Base-by-base conservation (phyloP, 768 basidiomycete species). In the Leccinum disarticulatum region DNA sequence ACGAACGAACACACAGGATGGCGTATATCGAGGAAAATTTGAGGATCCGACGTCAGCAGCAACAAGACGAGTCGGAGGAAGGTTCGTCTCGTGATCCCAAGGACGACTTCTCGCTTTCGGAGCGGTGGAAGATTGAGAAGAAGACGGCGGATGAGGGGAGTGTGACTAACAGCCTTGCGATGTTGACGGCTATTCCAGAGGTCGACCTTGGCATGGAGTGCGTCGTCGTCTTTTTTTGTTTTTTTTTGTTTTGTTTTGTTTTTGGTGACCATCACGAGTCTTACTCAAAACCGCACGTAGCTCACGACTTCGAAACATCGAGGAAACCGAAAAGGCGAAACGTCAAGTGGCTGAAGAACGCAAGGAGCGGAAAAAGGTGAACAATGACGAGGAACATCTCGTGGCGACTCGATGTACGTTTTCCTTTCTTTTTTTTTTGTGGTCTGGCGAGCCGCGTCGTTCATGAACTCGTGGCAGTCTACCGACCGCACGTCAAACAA, bases 171-270 rank as follows among this genome's bases (percentile, higher is more conserved):
- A 94, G 91, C 65, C 69, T 96, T 73, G 87, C 92, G 4, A 99
- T 98, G 97, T 80, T 99, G 56, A 98, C 95, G 15, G 94, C 93
- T 36, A 98, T 99, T 66, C 97, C 96, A 0, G 97, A 98, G 70
- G 94, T 98, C 9, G 96, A 99, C 74, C 81, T 99, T 4, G 97
- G 97, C 57, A 97, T 98, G 90, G 95, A 99, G 95, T 98, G 66
- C 66, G 93, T 87, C 35, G 0, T 38, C 27, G 14, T 19, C 15
- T 17, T 6, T 7, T 13, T 3, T 3, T 17, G n/a, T 15, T 6
- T 59, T 22, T 47, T 25, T 35, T 9, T 46, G 7, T 31, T 25
- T 7, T 30, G 28, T 15, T 6, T 6, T 59, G n/a, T 47, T 27
- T 35, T 9, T 46, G 8, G 22, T 30, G 28, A 30, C 28, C 5